Conservation (phyloP, 805 yeast genomes). For the Sungouiella blattae region DNA sequence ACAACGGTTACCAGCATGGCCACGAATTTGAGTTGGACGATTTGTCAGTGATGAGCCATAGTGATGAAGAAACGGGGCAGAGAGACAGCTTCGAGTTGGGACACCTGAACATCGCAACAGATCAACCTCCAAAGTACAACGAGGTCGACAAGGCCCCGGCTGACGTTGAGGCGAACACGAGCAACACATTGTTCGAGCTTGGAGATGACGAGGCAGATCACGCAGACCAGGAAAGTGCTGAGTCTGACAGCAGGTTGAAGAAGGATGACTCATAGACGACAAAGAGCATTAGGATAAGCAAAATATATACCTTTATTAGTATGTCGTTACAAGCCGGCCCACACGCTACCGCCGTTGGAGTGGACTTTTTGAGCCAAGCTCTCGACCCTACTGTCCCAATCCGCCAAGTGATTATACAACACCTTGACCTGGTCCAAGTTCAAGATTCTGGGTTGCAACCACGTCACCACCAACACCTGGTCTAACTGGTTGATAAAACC, state of each 20-base stretch:
- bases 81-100: conserved; percentile 40
- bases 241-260: conserved; percentile 4
- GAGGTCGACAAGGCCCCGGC: conserved; percentile 12
- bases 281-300: too few species aligned
- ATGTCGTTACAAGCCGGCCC: conserved; percentile 32
- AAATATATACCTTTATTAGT: too few species aligned
- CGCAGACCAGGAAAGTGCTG: conserved; percentile 2
- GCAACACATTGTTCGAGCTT: conserved; percentile 39
- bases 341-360: conserved; percentile 37
- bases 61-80: conserved; percentile 33
- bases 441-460: conserved; percentile 97
- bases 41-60: conserved; percentile 49
- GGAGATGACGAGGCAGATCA: conserved; percentile 29
- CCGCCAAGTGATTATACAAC: conserved; percentile 68
- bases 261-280: too few species aligned
- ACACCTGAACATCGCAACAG: conserved; percentile 13
- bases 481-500: conserved; percentile 91
- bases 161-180: conserved; percentile 11
- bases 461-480: conserved; percentile 71
- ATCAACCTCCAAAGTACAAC: conserved; percentile 33
- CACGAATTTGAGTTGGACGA: conserved; percentile 61
- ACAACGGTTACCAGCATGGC: conserved; percentile 32
- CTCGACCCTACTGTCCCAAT: conserved; percentile 77
- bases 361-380: conserved; percentile 46
- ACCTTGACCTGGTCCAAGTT: conserved; percentile 72